Base-by-base conservation (phyloP, 1,284 basidiomycete genomes). In the Peniophora sp. region DNA sequence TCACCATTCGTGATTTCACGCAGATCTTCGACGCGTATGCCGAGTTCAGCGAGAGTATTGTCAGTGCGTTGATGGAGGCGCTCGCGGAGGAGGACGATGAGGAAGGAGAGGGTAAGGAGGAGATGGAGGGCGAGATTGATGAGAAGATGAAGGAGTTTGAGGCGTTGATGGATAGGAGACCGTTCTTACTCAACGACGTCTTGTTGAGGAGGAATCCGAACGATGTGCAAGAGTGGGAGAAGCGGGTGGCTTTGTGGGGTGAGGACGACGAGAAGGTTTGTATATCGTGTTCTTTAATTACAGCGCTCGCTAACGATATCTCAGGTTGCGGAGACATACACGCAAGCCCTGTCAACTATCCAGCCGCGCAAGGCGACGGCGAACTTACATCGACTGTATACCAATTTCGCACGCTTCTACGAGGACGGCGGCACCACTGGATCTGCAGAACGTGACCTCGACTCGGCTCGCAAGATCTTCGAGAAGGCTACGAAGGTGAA, bases 181-280 rank as follows among this genome's bases (percentile, higher is more conserved):
- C 94, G 2, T 99, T 99, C 78, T 74, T 99, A 53, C 86, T 97
- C 50, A 99, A 99, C 64, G 95, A 98, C 59, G 97, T 99, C 2
- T 70, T 99, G 25, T 70, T 99, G 23, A 76, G 97, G 52, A 75
- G 97, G 59, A 99, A 99, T 72, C 92, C 93, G 0, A 92, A 98
- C 62, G 97, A 99, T 61, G 96, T 99, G 0, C 94, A 97, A 61
- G 97, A 99, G 66, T 99, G 97, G 97, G 96, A 98, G 71, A 99
- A 99, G 70, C 77, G 95, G 10, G 83, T 98, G n/a, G 92, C 92
- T 2, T 69, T 99, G 39, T 94, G 86, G 79, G 96, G 89, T 12
- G 86, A 92, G 48, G 81, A 97, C 60, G 96, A 99, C 65, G 91
- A 89, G 59, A 94, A 94, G 75, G 88, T 88, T 59, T 23, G 67